Base-by-base conservation (phyloP, 73 alveolate genomes). In the Tetrahymena thermophila region DNA sequence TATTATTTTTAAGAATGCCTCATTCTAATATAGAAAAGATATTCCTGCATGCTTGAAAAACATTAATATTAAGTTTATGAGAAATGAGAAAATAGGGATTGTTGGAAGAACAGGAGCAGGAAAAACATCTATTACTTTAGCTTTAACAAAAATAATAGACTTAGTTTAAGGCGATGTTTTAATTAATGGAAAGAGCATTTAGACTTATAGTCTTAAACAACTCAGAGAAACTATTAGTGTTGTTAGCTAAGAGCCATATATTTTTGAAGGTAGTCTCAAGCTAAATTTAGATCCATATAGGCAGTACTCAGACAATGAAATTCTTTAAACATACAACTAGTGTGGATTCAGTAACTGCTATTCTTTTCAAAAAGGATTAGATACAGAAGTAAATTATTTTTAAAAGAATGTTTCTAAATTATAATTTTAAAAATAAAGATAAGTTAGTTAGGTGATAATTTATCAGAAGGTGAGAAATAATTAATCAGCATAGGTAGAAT, bases 81-180 rank as follows among this genome's bases (percentile, higher is more conserved):
- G 55, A n/a, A 71, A 71, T 23, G 96, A 94, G 37, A 94, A 94
- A 34, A 95, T 98, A 8, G 99, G 99, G 35, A 94, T 98, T 11
- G 99, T 98, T 5, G 99, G 99, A 34, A 96, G 99, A 95, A 98
- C 99, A 9, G 99, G 99, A 28, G 97, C 99, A 35, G 99, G 99
- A 10, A 98, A 98, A 96, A 97, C 98, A 43, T 97, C 99, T 23
- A 94, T 98, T 57, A 94, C 98, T 85, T 96, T 97, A 93, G 97
- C 99, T 23, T 71, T 98, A 94, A 98, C 98, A 94, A 96, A 98
- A 95, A 96, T 98, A 21, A 94, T 96, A 56, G 99, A 98, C 40
- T 95, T 97, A 38, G 94, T 94, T 19, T 94, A 58, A 19, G 99
- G 99, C 0, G 83, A 94, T 43, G 96, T 98, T 23, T 95, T 95